phyloP scores from a whole-genome alignment of 352 stramenopile species.

The Blastocystis sp. region DNA sequence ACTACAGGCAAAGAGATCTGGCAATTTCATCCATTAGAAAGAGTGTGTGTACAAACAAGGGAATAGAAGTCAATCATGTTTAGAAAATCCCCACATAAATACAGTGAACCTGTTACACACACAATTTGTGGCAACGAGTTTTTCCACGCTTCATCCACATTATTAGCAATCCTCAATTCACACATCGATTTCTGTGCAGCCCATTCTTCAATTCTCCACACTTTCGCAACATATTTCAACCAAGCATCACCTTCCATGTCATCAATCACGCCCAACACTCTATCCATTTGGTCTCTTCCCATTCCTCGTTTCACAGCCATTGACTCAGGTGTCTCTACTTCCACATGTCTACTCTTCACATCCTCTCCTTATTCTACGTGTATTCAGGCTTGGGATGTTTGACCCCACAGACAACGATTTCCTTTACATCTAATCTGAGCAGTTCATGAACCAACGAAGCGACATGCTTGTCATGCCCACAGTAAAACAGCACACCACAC shows the following conservation, averaged over 20 bases:
- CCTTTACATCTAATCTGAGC: constrained; percentile 23
- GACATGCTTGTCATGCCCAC: constrained; percentile 64
- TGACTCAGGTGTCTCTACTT: background rate
- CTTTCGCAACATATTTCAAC: constrained; percentile 3
- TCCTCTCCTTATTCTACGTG: background rate
- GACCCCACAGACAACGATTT: constrained; percentile 45
- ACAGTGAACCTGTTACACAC: constrained; percentile 19
- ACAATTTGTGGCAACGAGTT: background rate
- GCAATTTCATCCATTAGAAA: too few relatives aligned
- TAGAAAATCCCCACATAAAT: constrained; percentile 55
- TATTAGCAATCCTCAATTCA: background rate
- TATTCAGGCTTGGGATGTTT: constrained; percentile 58
- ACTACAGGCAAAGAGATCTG: too few relatives aligned
- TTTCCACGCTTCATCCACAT: background rate
- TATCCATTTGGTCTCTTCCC: background rate
- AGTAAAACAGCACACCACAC: constrained; percentile 64
- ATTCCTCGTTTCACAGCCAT: background rate
- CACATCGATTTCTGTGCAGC: background rate
- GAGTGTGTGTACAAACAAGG: background rate
- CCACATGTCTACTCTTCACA: background rate
- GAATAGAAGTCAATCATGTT: background rate
- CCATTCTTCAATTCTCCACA: constrained; percentile 30
- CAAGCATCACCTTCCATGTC: background rate
- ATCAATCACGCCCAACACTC: too few relatives aligned
- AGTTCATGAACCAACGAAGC: constrained; percentile 52